phyloP scores from a whole-genome alignment of 345 rosid genomes.

The Populus tremula region DNA sequence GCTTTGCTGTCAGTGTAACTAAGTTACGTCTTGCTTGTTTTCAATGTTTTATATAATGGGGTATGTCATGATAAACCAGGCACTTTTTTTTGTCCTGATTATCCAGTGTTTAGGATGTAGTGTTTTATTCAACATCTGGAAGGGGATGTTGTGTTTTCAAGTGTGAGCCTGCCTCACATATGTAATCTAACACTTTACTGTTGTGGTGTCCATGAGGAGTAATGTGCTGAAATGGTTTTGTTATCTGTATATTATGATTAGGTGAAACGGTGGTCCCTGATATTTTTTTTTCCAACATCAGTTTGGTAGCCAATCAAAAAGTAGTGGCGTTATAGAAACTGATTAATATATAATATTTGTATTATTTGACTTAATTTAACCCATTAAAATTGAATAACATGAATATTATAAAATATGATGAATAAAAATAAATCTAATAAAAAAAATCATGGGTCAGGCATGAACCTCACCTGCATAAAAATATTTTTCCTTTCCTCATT shows the following conservation, averaged over 20 bases:
- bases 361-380: no score
- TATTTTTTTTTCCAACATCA: background rate
- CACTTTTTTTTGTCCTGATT: constrained; percentile 41
- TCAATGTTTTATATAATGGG: constrained; percentile 2
- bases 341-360: no score
- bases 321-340: no score
- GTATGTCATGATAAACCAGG: constrained; percentile 27
- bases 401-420: no score
- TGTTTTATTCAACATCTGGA: constrained; percentile 12
- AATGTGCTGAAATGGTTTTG: background rate
- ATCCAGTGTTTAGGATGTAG: constrained; percentile 21
- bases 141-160: constrained; percentile 24
- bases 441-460: no score
- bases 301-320: no score
- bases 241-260: constrained; percentile 1
- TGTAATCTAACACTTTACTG: constrained; percentile 17
- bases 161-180: constrained; percentile 13
- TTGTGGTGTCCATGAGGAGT: constrained; percentile 5
- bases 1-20: constrained; percentile 6
- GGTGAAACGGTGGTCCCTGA: background rate
- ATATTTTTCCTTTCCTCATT: no score
- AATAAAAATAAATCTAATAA: no score
- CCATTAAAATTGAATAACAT: no score
- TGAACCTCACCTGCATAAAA: no score
- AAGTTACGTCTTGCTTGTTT: constrained; percentile 10